phyloP scores from a whole-genome alignment of 2,329 filamentous ascomycete species.

The Cadophora luteo-olivacea region DNA sequence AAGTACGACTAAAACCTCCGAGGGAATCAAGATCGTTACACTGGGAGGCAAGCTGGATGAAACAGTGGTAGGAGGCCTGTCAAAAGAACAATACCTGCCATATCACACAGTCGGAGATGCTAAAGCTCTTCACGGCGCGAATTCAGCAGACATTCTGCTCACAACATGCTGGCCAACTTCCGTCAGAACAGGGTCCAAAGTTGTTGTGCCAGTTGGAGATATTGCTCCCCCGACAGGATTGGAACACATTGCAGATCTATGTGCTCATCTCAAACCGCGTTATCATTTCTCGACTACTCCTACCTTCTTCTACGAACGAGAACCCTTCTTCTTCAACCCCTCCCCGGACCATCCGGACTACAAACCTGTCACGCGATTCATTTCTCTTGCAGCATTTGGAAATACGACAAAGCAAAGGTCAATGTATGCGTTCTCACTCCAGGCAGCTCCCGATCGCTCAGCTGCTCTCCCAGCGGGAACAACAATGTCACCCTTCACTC shows the following conservation, averaged over 20 bases:
- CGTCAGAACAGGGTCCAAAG: conserved; percentile 72
- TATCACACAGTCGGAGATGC: conserved; percentile 81
- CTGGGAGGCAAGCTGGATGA: conserved; percentile 77
- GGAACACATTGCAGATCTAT: conserved; percentile 80
- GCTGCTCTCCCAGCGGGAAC: conserved; percentile 70
- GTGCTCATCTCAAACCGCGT: conserved; percentile 79
- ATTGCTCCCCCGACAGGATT: conserved; percentile 57
- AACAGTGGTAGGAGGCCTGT: conserved; percentile 65
- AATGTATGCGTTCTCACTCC: conserved; percentile 79
- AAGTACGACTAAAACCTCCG: conserved; percentile 85
- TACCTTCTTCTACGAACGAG: conserved; percentile 77
- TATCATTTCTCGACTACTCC: conserved; percentile 85
- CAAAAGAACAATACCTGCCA: conserved; percentile 76
- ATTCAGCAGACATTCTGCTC: conserved; percentile 83
- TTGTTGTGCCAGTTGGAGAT: conserved; percentile 59
- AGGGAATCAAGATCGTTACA: conserved; percentile 86
- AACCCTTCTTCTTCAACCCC: conserved; percentile 81
- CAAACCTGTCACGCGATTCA: conserved; percentile 80
- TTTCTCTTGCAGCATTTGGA: conserved; percentile 82
- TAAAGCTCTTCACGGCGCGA: conserved; percentile 75
- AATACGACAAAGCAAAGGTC: conserved; percentile 81
- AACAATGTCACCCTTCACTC: conserved; percentile 76
- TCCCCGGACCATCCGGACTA: conserved; percentile 58
- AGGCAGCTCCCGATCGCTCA: conserved; percentile 64
- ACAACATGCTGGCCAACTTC: conserved; percentile 85